Evolutionary conservation across 148 eudicot genomes (phyloP), one percentile per base, ranked within the genome.

Genomic region (Nepenthes gracilis): DNA sequence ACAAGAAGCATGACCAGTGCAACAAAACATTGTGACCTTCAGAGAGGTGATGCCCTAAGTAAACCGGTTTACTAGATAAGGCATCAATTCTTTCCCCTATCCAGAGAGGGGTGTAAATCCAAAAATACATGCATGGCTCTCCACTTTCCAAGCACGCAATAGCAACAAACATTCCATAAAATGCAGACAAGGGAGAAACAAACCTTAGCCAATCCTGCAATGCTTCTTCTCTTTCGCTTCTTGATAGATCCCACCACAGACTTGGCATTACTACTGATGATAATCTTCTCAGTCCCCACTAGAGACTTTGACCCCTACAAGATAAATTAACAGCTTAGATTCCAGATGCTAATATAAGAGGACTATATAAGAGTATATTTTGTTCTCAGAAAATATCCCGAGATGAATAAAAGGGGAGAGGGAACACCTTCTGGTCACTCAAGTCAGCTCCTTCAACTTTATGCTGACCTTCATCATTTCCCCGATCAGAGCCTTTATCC

Each of bases 151-250:
- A 23, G 23, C 8, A 40, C 45, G 4, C 45, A 40, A 40, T 8
- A 40, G 45, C 45, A 23, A 23, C 45, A 3, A 8, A 8, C 45
- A 40, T 40, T 3, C 8, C 45, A 40, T 40, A 40, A 4, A 3
- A 40, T 40, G 45, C 45, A 23, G 23, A 23, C 45, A 40, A 40
- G 8, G 8, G 45, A 40, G 8, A 40, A 40, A 58, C 86, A 48
- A 57, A 89, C 99, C 95, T 88, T 93, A 51, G 85, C 78, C 75
- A 93, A 75, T 59, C 88, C 94, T 12, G 76, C 47, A 56, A 80
- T 33, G 43, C 88, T 79, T 78, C 72, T 84, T 62, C 80, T 71
- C 74, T 79, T 88, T 54, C 72, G 67, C 72, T 84, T 88, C 72
- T 79, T 81, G 38, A 5, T 36, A 57, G 82, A 71, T 60, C 69